Conservation (phyloP, 768 basidiomycete species). For the Strobilomyces dryophilus region DNA sequence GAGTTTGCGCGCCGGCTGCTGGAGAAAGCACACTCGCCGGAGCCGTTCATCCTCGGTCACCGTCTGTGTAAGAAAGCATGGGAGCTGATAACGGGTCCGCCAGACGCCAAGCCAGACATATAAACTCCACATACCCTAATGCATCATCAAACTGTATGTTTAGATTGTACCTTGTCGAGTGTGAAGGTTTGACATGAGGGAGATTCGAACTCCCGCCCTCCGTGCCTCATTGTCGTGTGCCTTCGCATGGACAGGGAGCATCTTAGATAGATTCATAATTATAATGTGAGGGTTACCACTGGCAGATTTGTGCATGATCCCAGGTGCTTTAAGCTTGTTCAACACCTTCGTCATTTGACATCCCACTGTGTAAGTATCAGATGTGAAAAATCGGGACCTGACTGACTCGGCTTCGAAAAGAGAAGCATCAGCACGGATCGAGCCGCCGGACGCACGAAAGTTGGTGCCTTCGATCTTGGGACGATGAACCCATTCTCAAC, state of each 20-base stretch:
- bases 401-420: no score
- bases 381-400: no score
- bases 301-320: no score
- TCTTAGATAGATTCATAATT: slow-evolving; percentile 61
- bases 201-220: slow-evolving; percentile 35
- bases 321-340: no score
- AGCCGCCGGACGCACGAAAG: no score
- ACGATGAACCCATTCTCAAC: no score
- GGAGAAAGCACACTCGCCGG: slow-evolving; percentile 60
- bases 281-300: slow-evolving; percentile 5
- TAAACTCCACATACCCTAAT: slow-evolving; percentile 24
- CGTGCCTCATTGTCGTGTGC: no score
- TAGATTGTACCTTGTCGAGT: background rate
- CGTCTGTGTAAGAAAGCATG: slow-evolving; percentile 38
- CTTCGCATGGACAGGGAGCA: slow-evolving; percentile 43
- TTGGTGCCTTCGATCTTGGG: no score
- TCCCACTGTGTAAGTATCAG: no score
- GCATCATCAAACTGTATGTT: slow-evolving; percentile 2
- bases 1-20: slow-evolving; percentile 55
- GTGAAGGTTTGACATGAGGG: slow-evolving; percentile 26
- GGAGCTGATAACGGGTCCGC: slow-evolving; percentile 33
- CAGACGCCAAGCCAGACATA: slow-evolving; percentile 25
- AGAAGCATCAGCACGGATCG: no score
- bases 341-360: no score
- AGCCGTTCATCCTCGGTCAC: slow-evolving; percentile 48